Conservation (phyloP, 257 asterid genomes). For the Gentiana dahurica region DNA sequence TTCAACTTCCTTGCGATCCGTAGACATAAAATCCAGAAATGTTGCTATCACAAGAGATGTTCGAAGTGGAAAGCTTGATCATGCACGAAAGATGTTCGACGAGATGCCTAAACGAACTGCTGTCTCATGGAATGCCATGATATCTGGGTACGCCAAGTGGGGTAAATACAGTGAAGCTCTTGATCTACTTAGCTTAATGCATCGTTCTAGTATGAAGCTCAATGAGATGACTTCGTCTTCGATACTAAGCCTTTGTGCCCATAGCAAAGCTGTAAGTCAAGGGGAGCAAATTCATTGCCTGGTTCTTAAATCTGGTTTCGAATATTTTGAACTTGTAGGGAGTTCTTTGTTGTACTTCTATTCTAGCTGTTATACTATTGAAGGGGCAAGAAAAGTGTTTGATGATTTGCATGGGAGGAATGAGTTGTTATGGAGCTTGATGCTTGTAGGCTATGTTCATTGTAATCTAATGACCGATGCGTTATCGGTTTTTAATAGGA, state of each 20-base stretch:
- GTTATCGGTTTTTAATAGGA: constrained; percentile 28
- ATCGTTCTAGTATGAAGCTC: constrained; percentile 27
- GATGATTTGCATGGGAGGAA: constrained; percentile 38
- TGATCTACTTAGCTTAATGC: constrained; percentile 41
- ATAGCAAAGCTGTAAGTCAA: constrained; percentile 18
- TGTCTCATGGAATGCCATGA: constrained; percentile 77
- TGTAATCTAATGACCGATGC: constrained; percentile 50
- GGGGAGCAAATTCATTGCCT: constrained; percentile 59
- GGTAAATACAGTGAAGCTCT: constrained; percentile 23
- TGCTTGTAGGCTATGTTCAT: constrained; percentile 61
- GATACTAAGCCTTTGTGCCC: constrained; percentile 50
- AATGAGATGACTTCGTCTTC: constrained; percentile 46
- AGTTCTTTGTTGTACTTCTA: constrained; percentile 47
- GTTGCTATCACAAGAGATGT: constrained; percentile 22
- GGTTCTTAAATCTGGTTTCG: constrained; percentile 46
- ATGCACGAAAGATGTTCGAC: constrained; percentile 59
- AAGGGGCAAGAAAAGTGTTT: constrained; percentile 45
- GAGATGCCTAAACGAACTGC: constrained; percentile 54
- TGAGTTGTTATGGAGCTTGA: constrained; percentile 60
- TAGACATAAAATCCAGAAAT: constrained; percentile 31
- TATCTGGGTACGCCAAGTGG: constrained; percentile 53
- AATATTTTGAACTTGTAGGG: constrained; percentile 43
- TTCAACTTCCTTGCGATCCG: not conserved
- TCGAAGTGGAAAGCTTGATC: constrained; percentile 29
- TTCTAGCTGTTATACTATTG: constrained; percentile 27